Evolutionary conservation across 2,329 filamentous ascomycete species (phyloP).

Genomic region (Botryosphaeria agaves): DNA sequence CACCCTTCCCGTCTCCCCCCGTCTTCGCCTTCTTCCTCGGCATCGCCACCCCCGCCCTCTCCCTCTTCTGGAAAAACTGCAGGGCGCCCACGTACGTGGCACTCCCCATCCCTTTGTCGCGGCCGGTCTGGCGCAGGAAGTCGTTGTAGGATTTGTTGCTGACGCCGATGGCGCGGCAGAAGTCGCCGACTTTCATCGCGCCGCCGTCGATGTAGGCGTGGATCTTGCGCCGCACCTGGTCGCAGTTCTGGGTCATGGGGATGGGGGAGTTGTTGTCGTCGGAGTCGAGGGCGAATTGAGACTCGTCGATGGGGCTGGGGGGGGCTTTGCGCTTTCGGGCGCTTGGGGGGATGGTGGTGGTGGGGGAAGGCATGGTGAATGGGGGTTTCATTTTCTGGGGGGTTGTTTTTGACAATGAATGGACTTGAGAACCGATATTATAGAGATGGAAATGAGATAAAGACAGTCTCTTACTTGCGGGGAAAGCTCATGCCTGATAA

Average conservation of each 20-base stretch:
- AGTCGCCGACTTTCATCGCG: slow-evolving; percentile 27
- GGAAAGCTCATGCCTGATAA: no score
- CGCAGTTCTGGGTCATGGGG: slow-evolving; percentile 3
- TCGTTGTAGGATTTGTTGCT: slow-evolving; percentile 17
- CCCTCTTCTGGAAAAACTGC: slow-evolving; percentile 32
- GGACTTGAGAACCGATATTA: no score
- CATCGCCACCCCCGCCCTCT: slow-evolving; percentile 28
- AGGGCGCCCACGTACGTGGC: slow-evolving; percentile 12
- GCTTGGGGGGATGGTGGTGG: no score
- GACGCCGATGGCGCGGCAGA: slow-evolving; percentile 21
- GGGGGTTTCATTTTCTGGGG: no score
- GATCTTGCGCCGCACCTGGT: slow-evolving; percentile 24
- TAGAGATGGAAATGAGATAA: no score
- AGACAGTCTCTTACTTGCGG: no score
- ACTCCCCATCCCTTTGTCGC: slow-evolving; percentile 15
- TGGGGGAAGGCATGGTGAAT: no score
- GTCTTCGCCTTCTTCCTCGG: slow-evolving; percentile 17
- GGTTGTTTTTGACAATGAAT: no score
- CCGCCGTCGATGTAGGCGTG: slow-evolving; percentile 22
- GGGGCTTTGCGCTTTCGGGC: slow-evolving; percentile 1
- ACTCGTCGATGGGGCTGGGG: neutral
- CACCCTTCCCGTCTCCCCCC: no score
- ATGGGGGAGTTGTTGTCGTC: neutral
- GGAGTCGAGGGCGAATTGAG: neutral
- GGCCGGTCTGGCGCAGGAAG: slow-evolving; percentile 34